Base-by-base conservation (phyloP, 2,329 filamentous ascomycete species). In the Colletotrichum liaoningense region DNA sequence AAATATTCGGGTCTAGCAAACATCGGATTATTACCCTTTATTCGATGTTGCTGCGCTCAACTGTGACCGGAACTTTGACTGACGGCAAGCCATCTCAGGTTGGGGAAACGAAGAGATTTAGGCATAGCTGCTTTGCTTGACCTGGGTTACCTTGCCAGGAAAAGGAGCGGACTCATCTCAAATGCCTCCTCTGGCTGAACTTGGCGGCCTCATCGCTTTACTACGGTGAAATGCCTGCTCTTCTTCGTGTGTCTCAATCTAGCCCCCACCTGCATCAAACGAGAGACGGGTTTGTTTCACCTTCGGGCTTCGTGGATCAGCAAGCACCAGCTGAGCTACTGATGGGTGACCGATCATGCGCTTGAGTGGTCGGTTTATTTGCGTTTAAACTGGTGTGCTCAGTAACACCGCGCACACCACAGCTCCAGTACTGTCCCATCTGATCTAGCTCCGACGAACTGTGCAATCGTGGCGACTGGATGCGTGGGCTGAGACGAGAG, bases 261-360 rank as follows among this genome's bases (percentile, higher is more conserved):
- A 55, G 26, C 35, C 70, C 63, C 59, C 59, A 60, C 67, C 60
- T 52, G 70, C 60, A 38, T 65, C 66, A 60, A 57, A 58, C 65
- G 30, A 63, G 38, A 49, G 33, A 69, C 58, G 60, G 60, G 26
- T 26, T 33, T 65, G 70, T 73, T 65, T 73, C 67, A 70, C 55
- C 64, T 70, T 56, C 59, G 56, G 42, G 46, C 70, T 65, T 73
- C 16, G 67, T n/a, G 49, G 60, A 30, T 35, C 62, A 49, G 35
- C 54, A 30, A 38, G 54, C 26, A 60, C 11, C 66, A 69, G 60
- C 30, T 60, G 60, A 65, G 55, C 55, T 64, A 66, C 52, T n/a
- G 60, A 60, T 22, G 56, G 19, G 11, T 24, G 64, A 57, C 65
- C 58, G 28, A 59, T 72, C 24, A 52, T 63, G 67, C 38, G 46